These are phyloP conservation scores for Trichoderma lentiforme DNA, from an alignment of 2,329 filamentous ascomycete genomes.

Conservation along the genomic window DNA sequence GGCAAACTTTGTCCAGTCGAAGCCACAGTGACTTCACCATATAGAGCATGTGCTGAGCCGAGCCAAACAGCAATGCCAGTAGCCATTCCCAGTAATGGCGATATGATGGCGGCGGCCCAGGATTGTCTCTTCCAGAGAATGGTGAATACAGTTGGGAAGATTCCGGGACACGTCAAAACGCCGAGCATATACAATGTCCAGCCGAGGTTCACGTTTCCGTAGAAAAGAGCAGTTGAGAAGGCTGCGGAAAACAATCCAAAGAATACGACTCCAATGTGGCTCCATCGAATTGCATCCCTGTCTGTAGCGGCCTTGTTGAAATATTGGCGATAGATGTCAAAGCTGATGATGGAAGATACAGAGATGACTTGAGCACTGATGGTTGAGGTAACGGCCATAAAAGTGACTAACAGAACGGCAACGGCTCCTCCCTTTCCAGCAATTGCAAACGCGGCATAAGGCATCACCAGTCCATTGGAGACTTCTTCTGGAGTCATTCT, in stretches of 20 bases:
- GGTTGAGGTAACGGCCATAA: conserved; percentile 71
- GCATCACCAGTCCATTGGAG: conserved; percentile 65
- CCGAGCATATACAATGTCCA: conserved; percentile 56
- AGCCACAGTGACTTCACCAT: conserved; percentile 45
- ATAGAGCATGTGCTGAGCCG: conserved; percentile 42
- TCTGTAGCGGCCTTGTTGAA: conserved; percentile 46
- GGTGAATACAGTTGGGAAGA: conserved; percentile 52
- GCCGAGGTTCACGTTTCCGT: conserved; percentile 51
- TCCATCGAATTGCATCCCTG: conserved; percentile 48
- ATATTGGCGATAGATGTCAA: conserved; percentile 52
- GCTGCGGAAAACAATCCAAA: conserved; percentile 50
- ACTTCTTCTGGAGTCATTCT: conserved; percentile 60
- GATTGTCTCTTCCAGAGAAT: conserved; percentile 52
- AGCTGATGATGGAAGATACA: conserved; percentile 51
- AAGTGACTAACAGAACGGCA: conserved; percentile 64
- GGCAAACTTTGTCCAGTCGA: conserved; percentile 49
- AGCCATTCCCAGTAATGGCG: conserved; percentile 47
- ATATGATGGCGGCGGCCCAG: conserved; percentile 46
- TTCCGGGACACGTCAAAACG: conserved; percentile 50
- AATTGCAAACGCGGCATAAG: conserved; percentile 66
- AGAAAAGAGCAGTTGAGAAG: conserved; percentile 51
- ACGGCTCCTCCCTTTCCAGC: conserved; percentile 68
- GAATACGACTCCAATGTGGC: conserved; percentile 51
- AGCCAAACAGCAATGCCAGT: conserved; percentile 54
- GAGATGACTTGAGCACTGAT: conserved; percentile 52